Percentiles rank a stretch among this genome's conserved stretches.
phyloP scores from a whole-genome alignment of 768 basidiomycete genomes.

The Suillus brevipes region DNA sequence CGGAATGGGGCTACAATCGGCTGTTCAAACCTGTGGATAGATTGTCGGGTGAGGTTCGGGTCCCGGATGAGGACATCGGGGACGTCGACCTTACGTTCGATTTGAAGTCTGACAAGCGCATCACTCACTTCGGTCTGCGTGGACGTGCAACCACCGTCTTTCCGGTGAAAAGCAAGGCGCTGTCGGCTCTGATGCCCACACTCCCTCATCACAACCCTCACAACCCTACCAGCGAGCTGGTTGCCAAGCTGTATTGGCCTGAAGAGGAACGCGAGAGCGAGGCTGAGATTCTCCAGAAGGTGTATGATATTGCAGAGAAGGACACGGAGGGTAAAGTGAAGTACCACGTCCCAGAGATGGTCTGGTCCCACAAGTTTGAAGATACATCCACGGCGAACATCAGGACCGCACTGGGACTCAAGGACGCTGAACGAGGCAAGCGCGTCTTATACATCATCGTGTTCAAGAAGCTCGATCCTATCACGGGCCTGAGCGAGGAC shows the following conservation, averaged over 20 bases:
- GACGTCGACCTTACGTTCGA: not conserved
- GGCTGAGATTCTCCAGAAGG: not conserved
- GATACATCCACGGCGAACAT: slow-evolving; percentile 2
- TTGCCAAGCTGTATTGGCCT: not conserved
- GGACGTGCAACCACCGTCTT: slow-evolving; percentile 15
- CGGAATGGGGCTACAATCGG: slow-evolving; percentile 15
- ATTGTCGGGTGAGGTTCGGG: not conserved
- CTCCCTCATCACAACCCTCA: not conserved
- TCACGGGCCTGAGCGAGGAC: not conserved
- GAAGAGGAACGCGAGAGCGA: not conserved
- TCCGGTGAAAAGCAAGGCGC: not conserved
- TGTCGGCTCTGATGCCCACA: not conserved
- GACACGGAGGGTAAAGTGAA: not conserved
- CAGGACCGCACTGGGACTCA: not conserved
- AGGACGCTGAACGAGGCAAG: not conserved
- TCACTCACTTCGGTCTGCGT: slow-evolving; percentile 10
- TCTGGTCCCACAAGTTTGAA: not conserved
- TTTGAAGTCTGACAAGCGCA: not conserved
- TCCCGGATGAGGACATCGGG: not conserved
- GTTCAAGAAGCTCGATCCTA: slow-evolving; percentile 2
- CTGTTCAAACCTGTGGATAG: not conserved
- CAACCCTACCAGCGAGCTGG: not conserved
- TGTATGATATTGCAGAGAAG: not conserved
- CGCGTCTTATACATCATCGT: slow-evolving; percentile 12
- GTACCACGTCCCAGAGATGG: not conserved